These are phyloP conservation scores for Neonectria neomacrospora DNA, from an alignment of 2,329 filamentous ascomycete species.

Conservation along the genomic window DNA sequence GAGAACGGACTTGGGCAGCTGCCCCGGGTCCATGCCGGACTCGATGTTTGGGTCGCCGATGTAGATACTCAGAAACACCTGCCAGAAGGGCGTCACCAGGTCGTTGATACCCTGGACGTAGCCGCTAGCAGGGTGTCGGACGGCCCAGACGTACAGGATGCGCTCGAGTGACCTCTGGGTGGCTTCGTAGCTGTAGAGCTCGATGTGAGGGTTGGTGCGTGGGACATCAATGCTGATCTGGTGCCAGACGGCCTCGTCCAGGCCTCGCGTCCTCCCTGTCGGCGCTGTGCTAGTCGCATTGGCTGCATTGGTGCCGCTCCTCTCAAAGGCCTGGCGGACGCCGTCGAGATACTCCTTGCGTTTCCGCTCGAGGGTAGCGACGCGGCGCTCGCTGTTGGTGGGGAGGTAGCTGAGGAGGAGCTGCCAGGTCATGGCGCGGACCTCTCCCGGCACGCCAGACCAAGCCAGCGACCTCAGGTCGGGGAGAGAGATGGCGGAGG, in stretches of 20 bases:
- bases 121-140: conserved; percentile 94
- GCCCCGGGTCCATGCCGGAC: conserved; percentile 94
- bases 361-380: conserved; percentile 91
- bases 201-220: conserved; percentile 93
- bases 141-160: conserved; percentile 97
- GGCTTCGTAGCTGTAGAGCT: conserved; percentile 94
- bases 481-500: conserved; percentile 85
- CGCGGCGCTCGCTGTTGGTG: conserved; percentile 92
- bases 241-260: conserved; percentile 99
- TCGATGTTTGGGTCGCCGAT: conserved; percentile 95
- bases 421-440: conserved; percentile 99
- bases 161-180: conserved; percentile 94
- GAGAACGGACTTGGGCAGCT: conserved; percentile 87
- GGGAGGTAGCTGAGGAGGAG: conserved; percentile 93
- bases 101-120: conserved; percentile 99
- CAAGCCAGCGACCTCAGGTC: conserved; percentile 89
- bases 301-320: conserved; percentile 62
- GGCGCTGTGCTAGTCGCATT: conserved; percentile 58
- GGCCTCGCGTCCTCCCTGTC: conserved; percentile 66
- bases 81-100: conserved; percentile 96
- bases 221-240: conserved; percentile 99
- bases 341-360: conserved; percentile 97
- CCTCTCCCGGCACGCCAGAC: conserved; percentile 94
- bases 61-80: conserved; percentile 94
- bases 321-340: conserved; percentile 77